A percentile compares a stretch with the other conserved stretches of the same genome.
Conservation (phyloP, 176 grass and related monocot genomes). For the Cocos nucifera region DNA sequence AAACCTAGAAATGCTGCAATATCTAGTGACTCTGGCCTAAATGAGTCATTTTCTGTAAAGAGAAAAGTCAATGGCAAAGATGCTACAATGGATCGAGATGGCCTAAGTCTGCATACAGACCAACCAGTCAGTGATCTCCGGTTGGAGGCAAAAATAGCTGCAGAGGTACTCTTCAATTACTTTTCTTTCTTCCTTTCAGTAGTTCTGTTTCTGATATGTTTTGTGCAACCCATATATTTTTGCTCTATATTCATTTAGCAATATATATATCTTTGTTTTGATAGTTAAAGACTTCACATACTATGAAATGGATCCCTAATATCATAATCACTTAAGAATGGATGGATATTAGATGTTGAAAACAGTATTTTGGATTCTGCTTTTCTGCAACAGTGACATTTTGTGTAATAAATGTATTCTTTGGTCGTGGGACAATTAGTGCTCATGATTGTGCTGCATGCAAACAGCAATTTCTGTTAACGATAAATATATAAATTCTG, state of each 20-base stretch:
- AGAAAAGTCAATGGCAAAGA: constrained; percentile 22
- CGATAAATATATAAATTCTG: no score
- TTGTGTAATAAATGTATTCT: no score
- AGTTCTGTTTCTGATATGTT: background rate
- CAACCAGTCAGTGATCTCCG: constrained; percentile 39
- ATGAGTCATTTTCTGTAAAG: constrained; percentile 17
- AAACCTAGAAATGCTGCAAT: constrained; percentile 12
- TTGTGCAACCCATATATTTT: background rate
- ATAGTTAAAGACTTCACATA: no score
- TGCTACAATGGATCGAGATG: constrained; percentile 27
- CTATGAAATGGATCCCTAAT: no score
- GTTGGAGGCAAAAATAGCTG: constrained; percentile 62
- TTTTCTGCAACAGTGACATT: no score
- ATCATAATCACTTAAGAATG: no score
- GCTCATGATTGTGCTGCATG: no score
- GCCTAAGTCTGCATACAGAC: constrained; percentile 13
- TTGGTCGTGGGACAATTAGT: no score
- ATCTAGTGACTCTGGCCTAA: constrained; percentile 23
- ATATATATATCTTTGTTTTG: no score
- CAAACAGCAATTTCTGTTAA: no score
- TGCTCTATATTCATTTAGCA: background rate
- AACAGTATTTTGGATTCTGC: no score
- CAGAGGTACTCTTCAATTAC: constrained; percentile 30
- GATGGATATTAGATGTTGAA: no score
- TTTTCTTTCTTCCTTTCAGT: background rate